Evolutionary conservation across 2,329 filamentous ascomycete genomes (phyloP).

Genomic region (Immersiporthe knoxdaviesiana): DNA sequence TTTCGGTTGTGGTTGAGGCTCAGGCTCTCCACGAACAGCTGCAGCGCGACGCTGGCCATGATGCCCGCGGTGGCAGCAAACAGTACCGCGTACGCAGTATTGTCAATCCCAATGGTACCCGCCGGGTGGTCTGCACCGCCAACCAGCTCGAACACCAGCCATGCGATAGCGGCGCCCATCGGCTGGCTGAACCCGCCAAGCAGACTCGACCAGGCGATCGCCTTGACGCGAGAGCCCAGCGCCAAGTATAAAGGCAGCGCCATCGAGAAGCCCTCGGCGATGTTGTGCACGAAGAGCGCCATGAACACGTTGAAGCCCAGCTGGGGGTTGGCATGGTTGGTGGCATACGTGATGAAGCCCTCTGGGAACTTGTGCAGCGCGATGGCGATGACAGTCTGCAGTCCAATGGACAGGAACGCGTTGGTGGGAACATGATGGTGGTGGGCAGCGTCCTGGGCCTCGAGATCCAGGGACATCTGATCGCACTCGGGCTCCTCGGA

Average conservation of each 20-base stretch:
- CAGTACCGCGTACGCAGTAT: constrained; percentile 74
- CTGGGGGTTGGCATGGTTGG: constrained; percentile 90
- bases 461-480: constrained; percentile 45
- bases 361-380: constrained; percentile 94
- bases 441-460: constrained; percentile 55
- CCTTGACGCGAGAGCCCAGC: constrained; percentile 75
- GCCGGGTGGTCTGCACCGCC: constrained; percentile 38
- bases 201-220: constrained; percentile 82
- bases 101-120: constrained; percentile 47
- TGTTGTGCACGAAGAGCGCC: constrained; percentile 96
- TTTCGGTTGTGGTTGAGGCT: constrained; percentile 79
- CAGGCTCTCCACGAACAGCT: constrained; percentile 85
- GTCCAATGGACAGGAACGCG: constrained; percentile 89
- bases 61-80: constrained; percentile 92
- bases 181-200: constrained; percentile 89
- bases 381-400: constrained; percentile 94
- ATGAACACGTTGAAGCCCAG: constrained; percentile 93
- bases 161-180: constrained; percentile 80
- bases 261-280: constrained; percentile 95
- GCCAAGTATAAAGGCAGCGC: constrained; percentile 92
- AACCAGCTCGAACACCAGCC: constrained; percentile 80
- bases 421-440: constrained; percentile 97
- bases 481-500: constrained; percentile 29
- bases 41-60: constrained; percentile 91
- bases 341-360: constrained; percentile 88